Evolutionary conservation across 371 early-diverging fungal genomes (phyloP).

Genomic region (Zopfochytrium polystomum): DNA sequence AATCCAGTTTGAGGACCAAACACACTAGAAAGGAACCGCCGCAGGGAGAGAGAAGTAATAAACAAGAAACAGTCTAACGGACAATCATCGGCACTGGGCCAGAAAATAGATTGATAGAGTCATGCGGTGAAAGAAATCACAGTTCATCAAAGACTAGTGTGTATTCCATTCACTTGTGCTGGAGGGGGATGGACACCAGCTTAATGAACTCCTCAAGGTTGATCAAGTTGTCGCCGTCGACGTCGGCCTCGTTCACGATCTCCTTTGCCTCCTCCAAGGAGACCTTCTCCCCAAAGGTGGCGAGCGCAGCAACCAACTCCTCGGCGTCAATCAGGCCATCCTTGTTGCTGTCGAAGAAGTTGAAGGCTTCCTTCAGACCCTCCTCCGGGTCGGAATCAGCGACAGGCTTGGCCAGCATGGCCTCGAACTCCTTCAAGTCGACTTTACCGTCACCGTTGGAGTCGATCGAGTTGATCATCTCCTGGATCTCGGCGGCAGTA

Average conservation of each 20-base stretch:
- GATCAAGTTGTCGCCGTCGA: slow-evolving; percentile 52
- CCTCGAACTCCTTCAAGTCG: slow-evolving; percentile 86
- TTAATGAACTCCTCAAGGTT: slow-evolving; percentile 91
- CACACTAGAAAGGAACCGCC: too few relatives aligned
- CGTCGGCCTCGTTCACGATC: slow-evolving; percentile 62
- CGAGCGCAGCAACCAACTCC: slow-evolving; percentile 92
- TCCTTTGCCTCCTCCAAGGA: slow-evolving; percentile 91
- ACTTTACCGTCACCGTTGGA: slow-evolving; percentile 85
- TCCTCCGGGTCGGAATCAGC: slow-evolving; percentile 72
- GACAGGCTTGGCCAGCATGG: slow-evolving; percentile 80
- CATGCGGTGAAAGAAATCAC: too few relatives aligned
- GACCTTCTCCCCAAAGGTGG: slow-evolving; percentile 92
- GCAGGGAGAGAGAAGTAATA: too few relatives aligned
- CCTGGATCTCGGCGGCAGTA: slow-evolving; percentile 51
- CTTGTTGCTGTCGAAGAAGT: slow-evolving; percentile 95
- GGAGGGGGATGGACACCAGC: slow-evolving; percentile 58
- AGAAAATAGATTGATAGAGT: too few relatives aligned
- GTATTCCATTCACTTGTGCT: too few relatives aligned
- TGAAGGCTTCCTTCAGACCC: slow-evolving; percentile 94
- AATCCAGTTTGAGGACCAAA: too few relatives aligned
- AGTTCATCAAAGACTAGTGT: too few relatives aligned
- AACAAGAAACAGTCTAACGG: too few relatives aligned
- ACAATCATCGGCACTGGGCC: too few relatives aligned
- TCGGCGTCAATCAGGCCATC: slow-evolving; percentile 88
- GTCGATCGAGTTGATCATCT: slow-evolving; percentile 83